Percentiles rank a stretch among this genome's conserved stretches.
Conservation (phyloP, 306 rosid species). For the Amphicarpaea edgeworthii region DNA sequence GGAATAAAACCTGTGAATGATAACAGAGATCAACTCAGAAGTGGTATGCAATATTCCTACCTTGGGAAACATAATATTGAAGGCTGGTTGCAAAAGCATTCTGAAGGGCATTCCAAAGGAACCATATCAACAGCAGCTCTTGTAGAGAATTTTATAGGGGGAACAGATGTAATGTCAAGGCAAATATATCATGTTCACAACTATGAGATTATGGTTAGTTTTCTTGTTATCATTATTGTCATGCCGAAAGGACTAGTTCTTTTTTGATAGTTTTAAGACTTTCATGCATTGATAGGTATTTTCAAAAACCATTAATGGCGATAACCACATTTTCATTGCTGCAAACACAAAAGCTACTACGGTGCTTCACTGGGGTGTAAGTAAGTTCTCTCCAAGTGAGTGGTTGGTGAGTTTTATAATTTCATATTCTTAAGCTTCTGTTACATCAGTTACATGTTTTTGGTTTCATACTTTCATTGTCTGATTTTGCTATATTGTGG, state of each 20-base stretch:
- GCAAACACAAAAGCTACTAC: conserved; percentile 8
- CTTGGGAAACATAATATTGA: neutral
- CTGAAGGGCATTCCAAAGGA: conserved; percentile 17
- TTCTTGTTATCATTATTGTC: neutral
- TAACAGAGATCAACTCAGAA: neutral
- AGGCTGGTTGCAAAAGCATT: conserved; percentile 9
- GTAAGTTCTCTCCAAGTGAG: conserved; percentile 1
- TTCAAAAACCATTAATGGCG: neutral
- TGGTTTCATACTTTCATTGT: conserved; percentile 1
- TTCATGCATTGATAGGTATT: conserved; percentile 13
- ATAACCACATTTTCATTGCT: neutral
- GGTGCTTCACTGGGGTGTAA: conserved; percentile 14
- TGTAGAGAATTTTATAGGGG: conserved; percentile 2
- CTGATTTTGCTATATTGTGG: conserved; percentile 7
- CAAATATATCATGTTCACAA: conserved; percentile 12
- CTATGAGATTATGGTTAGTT: conserved; percentile 10
- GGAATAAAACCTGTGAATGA: neutral
- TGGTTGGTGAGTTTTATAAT: conserved; percentile 2
- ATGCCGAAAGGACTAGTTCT: neutral
- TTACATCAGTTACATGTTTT: neutral
- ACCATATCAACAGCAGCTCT: neutral
- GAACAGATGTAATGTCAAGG: neutral
- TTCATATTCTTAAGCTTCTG: neutral
- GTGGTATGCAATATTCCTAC: neutral
- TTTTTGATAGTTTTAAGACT: neutral